phyloP scores from a whole-genome alignment of 768 basidiomycete genomes.

The Hericium alpestre region DNA sequence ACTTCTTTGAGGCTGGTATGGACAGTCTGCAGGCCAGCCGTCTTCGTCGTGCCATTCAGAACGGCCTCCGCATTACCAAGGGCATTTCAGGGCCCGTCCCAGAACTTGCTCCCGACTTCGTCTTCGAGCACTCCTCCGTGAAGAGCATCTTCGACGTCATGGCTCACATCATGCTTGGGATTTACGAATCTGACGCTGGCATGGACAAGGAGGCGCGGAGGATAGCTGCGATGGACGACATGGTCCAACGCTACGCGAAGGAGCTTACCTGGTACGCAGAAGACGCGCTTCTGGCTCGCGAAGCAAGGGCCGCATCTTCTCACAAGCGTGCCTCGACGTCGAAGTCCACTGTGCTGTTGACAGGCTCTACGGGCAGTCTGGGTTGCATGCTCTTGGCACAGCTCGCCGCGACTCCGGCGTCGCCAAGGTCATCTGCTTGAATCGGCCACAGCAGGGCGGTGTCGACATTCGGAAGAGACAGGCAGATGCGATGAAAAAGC shows the following conservation, averaged over 20 bases:
- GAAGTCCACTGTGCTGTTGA: conserved; percentile 22
- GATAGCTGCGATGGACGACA: conserved; percentile 1
- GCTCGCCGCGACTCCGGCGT: conserved; percentile 19
- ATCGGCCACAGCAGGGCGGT: conserved; percentile 11
- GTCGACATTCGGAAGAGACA: conserved; percentile 18
- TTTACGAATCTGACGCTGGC: neutral
- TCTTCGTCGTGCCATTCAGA: conserved; percentile 17
- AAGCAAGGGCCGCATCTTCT: neutral
- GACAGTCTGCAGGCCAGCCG: conserved; percentile 29
- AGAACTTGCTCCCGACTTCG: conserved; percentile 3
- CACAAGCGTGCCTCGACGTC: neutral
- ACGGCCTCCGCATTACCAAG: neutral
- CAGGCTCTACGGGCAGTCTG: conserved; percentile 29
- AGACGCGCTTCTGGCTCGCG: neutral
- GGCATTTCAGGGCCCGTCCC: neutral
- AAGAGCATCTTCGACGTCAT: neutral
- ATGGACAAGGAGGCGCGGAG: neutral
- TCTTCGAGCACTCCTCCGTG: conserved; percentile 4
- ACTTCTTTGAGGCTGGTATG: conserved; percentile 33
- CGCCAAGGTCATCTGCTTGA: conserved; percentile 23
- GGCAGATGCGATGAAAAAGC: conserved; percentile 20
- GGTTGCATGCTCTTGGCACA: conserved; percentile 24
- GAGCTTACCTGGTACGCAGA: neutral
- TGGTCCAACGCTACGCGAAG: neutral
- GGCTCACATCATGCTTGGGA: neutral